A percentile compares a stretch with the other conserved stretches of the same genome.
phyloP scores from a whole-genome alignment of 305 asterid species.

The Fraxinus albicans region DNA sequence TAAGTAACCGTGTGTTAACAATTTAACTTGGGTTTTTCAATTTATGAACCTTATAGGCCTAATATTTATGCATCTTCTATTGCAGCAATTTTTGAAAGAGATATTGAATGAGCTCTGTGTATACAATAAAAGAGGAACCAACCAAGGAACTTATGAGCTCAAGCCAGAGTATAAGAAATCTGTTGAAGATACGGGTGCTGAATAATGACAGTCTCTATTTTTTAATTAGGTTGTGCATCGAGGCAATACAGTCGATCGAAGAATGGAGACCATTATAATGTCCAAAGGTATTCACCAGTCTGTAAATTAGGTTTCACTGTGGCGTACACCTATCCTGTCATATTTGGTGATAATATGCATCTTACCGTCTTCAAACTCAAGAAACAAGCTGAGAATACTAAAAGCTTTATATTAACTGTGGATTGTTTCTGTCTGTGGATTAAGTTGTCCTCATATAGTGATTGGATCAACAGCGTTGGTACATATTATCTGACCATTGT shows the following conservation, averaged over 20 bases:
- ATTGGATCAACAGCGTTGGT: neutral
- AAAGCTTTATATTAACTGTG: constrained; percentile 4
- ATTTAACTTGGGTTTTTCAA: neutral
- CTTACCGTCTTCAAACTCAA: neutral
- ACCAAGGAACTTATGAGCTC: constrained; percentile 87
- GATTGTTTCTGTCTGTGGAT: constrained; percentile 12
- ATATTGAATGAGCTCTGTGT: constrained; percentile 78
- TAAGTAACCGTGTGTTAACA: neutral
- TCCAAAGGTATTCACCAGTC: neutral
- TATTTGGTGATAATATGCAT: neutral
- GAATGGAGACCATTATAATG: neutral
- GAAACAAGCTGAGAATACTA: constrained; percentile 1
- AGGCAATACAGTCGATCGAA: constrained; percentile 3
- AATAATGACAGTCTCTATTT: constrained; percentile 29
- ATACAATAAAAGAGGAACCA: constrained; percentile 81
- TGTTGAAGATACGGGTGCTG: constrained; percentile 71
- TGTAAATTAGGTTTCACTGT: neutral
- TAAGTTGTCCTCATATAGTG: neutral
- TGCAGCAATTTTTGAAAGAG: constrained; percentile 85
- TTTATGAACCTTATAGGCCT: neutral
- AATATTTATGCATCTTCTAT: constrained; percentile 17
- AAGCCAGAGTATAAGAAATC: constrained; percentile 84
- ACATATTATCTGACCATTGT: neutral
- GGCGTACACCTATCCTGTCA: constrained; percentile 1
- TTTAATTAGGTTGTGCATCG: constrained; percentile 31